Conservation (phyloP, 192 early-diverging fungal species). For the Coemansia reversa region DNA sequence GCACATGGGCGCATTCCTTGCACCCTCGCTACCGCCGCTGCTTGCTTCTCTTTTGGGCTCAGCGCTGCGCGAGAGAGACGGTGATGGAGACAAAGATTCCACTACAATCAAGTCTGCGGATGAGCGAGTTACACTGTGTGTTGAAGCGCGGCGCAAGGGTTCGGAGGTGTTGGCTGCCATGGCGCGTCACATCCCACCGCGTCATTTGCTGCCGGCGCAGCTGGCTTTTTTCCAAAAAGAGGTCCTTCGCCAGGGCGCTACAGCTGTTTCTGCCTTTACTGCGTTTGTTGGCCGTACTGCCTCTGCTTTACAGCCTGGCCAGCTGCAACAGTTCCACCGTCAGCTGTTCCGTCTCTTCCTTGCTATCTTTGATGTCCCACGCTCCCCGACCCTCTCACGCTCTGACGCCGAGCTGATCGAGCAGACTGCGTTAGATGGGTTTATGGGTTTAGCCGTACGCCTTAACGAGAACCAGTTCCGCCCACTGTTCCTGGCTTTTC, state of each 20-base stretch:
- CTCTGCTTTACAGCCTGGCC: slow-evolving; percentile 60
- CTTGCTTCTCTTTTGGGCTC: slow-evolving; percentile 35
- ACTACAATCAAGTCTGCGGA: not conserved
- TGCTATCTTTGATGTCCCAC: slow-evolving; percentile 59
- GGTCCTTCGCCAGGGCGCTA: slow-evolving; percentile 55
- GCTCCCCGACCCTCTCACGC: slow-evolving; percentile 36
- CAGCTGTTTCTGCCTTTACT: slow-evolving; percentile 62
- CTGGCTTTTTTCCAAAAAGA: slow-evolving; percentile 52
- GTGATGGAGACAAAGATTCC: not conserved
- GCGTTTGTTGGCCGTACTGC: slow-evolving; percentile 68
- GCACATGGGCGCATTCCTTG: slow-evolving; percentile 52
- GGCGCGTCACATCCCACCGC: slow-evolving; percentile 37
- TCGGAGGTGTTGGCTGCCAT: slow-evolving; percentile 32
- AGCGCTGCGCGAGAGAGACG: slow-evolving; percentile 3
- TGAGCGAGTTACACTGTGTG: slow-evolving; percentile 16
- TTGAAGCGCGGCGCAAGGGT: slow-evolving; percentile 16
- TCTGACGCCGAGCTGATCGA: slow-evolving; percentile 61
- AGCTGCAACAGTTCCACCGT: slow-evolving; percentile 70
- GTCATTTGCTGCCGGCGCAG: slow-evolving; percentile 50
- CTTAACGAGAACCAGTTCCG: slow-evolving; percentile 95
- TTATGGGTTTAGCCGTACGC: slow-evolving; percentile 82
- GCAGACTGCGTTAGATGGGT: slow-evolving; percentile 66
- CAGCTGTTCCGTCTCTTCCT: slow-evolving; percentile 89
- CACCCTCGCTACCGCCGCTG: slow-evolving; percentile 44
- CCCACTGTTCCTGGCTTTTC: slow-evolving; percentile 84